Conservation (phyloP, 257 asterid genomes). For the Handroanthus guayacan region DNA sequence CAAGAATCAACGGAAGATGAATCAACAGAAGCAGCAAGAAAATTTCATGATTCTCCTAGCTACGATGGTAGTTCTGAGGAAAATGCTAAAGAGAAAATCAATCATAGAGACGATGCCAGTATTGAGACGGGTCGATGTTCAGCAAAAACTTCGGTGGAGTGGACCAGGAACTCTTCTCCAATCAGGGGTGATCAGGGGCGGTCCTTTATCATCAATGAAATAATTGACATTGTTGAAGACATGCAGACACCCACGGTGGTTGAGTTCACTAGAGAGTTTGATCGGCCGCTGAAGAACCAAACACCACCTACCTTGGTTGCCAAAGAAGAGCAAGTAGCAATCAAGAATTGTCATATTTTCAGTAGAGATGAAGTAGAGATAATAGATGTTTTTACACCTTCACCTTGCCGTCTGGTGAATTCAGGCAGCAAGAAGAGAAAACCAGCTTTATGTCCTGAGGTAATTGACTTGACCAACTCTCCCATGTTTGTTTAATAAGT, state of each 20-base stretch:
- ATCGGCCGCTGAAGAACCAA: too few relatives aligned
- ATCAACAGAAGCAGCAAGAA: conserved; percentile 20
- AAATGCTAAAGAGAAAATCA: conserved; percentile 18
- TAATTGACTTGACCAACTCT: conserved; percentile 85
- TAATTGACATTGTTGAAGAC: too few relatives aligned
- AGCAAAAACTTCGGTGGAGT: conserved; percentile 2
- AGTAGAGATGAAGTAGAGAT: conserved; percentile 60
- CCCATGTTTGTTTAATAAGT: conserved; percentile 49
- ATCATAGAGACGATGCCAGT: conserved; percentile 21
- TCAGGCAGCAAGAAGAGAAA: conserved; percentile 61
- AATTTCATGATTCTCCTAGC: conserved; percentile 24
- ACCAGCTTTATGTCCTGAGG: conserved; percentile 51
- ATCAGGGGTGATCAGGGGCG: too few relatives aligned
- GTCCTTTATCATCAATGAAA: too few relatives aligned
- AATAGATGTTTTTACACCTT: conserved; percentile 75
- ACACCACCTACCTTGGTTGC: conserved; percentile 4
- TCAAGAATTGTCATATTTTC: conserved; percentile 32
- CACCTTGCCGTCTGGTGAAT: conserved; percentile 52
- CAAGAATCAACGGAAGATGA: conserved; percentile 30
- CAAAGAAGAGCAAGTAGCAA: conserved; percentile 30
- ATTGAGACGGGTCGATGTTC: conserved; percentile 17
- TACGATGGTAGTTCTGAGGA: conserved; percentile 27
- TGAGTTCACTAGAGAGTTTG: too few relatives aligned
- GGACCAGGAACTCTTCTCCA: too few relatives aligned
- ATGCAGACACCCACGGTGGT: too few relatives aligned